phyloP scores from a whole-genome alignment of 1,284 basidiomycete genomes.

The Ganoderma sinense region DNA sequence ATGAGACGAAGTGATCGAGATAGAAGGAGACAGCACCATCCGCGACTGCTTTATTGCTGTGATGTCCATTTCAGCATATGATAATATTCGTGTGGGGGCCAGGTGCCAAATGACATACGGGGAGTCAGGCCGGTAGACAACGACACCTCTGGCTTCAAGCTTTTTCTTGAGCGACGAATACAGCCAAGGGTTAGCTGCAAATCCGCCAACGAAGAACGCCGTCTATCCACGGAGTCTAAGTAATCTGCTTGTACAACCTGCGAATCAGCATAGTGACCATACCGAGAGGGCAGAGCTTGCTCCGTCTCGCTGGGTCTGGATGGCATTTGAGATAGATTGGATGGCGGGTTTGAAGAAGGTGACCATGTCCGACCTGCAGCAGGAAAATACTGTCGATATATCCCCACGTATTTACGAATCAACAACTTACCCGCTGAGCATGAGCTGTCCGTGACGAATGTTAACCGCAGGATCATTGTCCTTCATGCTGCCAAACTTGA shows the following conservation, averaged over 20 bases:
- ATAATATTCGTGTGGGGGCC: not conserved
- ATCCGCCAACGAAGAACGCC: constrained; percentile 49
- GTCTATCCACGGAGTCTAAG: constrained; percentile 32
- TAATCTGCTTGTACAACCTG: not conserved
- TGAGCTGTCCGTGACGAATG: constrained; percentile 51
- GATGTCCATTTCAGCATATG: not conserved
- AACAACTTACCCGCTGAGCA: constrained; percentile 45
- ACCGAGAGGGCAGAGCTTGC: constrained; percentile 14
- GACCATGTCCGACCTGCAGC: constrained; percentile 41
- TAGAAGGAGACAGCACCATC: constrained; percentile 46
- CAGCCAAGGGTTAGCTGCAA: constrained; percentile 48
- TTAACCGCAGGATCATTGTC: constrained; percentile 45
- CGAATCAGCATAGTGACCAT: not conserved
- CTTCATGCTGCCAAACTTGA: too few species aligned
- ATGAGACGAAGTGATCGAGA: constrained; percentile 45
- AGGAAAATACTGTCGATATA: not conserved
- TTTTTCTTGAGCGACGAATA: constrained; percentile 38
- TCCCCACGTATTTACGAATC: not conserved
- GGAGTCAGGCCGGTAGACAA: constrained; percentile 52
- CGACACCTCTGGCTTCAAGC: constrained; percentile 40
- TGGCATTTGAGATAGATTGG: constrained; percentile 40
- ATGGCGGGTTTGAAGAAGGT: constrained; percentile 50
- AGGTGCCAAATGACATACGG: constrained; percentile 42
- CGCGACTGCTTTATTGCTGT: constrained; percentile 42
- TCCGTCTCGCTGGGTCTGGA: constrained; percentile 40